Base-by-base conservation (phyloP, 2,329 filamentous ascomycete genomes). In the Colletotrichum liaoningense region DNA sequence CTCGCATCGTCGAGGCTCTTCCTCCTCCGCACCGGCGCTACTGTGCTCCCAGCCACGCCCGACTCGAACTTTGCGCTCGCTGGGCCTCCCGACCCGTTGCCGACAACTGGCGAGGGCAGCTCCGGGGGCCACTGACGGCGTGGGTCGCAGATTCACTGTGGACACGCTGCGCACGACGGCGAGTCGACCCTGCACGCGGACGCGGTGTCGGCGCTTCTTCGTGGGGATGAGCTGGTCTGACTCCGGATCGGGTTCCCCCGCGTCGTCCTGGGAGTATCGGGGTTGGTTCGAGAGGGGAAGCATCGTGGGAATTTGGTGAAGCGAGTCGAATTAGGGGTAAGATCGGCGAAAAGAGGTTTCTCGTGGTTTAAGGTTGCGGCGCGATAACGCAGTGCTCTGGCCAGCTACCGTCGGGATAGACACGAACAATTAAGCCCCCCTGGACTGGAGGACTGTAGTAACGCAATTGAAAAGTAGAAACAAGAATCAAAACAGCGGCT, bases 131-230 rank as follows among this genome's bases (percentile, higher is more conserved):
- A 49, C 35, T 7, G 72, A 67, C 30, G 56, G 42, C 4, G 63
- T 33, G 11, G 73, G 58, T 9, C 74, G 69, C 26, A 81, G 67
- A 54, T 79, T 79, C 46, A 74, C 76, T 6, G 80, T 77, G 14
- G 82, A 83, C 35, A 84, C 79, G 75, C 80, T 84, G 16, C 79
- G 77, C 11, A 84, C 81, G 6, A 80, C 75, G 4, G 81, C 81
- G 30, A 84, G 76, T 6, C 77, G 77, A n/a, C 82, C 82, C 71
- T 84, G 83, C 2, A 84, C 76, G 63, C 82, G 81, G 19, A 84
- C 82, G 38, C 78, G 79, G 74, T 82, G 82, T 30, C 73, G 77
- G 35, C 76, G 79, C n/a, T 75, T 78, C 54, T 72, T 69, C 49
- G 74, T 69, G 19, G 80, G 79, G 3, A 82, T 77, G 52, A 83